Conservation (phyloP, 169 alveolate genomes). For the Plasmodium reichenowi region DNA sequence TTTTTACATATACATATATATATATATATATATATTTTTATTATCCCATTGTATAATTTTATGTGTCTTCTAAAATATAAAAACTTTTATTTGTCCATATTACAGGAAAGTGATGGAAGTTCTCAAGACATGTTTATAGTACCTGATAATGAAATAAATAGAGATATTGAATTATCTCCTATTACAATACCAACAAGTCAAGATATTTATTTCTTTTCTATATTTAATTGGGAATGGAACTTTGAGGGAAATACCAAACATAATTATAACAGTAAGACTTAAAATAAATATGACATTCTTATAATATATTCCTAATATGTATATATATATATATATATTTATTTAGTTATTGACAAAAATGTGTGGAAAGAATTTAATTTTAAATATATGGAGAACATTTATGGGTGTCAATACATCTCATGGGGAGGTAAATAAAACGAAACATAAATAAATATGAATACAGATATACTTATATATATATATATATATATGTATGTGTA, state of each 20-base stretch:
- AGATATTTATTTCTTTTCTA: conserved; percentile 65
- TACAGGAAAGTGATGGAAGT: conserved; percentile 75
- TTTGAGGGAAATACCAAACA: conserved; percentile 64
- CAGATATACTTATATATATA: neutral
- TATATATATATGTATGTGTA: neutral
- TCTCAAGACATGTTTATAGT: conserved; percentile 77
- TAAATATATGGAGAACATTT: conserved; percentile 51
- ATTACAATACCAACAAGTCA: conserved; percentile 57
- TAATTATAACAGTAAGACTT: conserved; percentile 39
- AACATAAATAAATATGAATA: neutral
- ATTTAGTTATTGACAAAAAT: conserved; percentile 62
- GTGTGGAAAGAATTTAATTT: conserved; percentile 67
- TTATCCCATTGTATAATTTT: too few relatives aligned
- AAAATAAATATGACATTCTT: neutral
- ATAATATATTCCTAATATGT: neutral
- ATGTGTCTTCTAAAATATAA: too few relatives aligned
- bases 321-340: neutral
- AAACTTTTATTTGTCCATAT: conserved; percentile 2
- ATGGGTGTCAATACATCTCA: conserved; percentile 67
- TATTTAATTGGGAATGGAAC: conserved; percentile 74
- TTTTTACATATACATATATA: neutral
- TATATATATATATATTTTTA: neutral
- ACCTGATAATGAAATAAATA: conserved; percentile 71
- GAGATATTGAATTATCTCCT: conserved; percentile 55
- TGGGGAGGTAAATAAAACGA: conserved; percentile 66